phyloP scores from a whole-genome alignment of 2,329 filamentous ascomycete species.

The Ophiostoma sp. region DNA sequence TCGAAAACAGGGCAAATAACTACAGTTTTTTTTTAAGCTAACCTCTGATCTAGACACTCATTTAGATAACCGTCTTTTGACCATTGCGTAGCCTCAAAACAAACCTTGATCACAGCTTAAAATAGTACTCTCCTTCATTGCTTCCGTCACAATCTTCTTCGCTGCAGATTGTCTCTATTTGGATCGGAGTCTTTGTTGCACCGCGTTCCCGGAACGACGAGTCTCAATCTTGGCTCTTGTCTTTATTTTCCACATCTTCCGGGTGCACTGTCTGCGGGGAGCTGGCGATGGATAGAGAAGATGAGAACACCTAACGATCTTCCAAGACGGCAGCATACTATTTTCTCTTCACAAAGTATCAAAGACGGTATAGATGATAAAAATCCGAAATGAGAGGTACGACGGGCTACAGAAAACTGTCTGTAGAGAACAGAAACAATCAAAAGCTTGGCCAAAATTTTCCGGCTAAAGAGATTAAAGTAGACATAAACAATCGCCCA shows the following conservation, averaged over 20 bases:
- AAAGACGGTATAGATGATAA: neutral
- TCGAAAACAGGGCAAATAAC: neutral
- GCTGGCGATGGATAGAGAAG: neutral
- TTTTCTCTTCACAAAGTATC: neutral
- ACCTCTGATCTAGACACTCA: neutral
- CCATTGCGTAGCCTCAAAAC: neutral
- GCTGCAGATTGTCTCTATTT: neutral
- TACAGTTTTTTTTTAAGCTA: neutral
- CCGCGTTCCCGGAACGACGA: constrained; percentile 7
- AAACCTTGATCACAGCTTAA: neutral
- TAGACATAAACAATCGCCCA: neutral
- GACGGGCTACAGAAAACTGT: neutral
- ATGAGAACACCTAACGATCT: neutral
- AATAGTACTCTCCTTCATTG: neutral
- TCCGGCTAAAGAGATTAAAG: neutral
- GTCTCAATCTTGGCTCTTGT: neutral
- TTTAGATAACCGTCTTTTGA: neutral
- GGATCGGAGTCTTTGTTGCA: neutral
- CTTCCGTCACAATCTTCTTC: neutral
- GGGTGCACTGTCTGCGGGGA: neutral
- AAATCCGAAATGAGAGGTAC: neutral
- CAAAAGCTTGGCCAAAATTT: neutral
- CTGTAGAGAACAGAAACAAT: neutral
- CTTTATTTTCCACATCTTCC: neutral
- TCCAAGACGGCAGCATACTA: neutral